Conservation (phyloP, 2,329 filamentous ascomycete species). For the Cordyceps militaris region DNA sequence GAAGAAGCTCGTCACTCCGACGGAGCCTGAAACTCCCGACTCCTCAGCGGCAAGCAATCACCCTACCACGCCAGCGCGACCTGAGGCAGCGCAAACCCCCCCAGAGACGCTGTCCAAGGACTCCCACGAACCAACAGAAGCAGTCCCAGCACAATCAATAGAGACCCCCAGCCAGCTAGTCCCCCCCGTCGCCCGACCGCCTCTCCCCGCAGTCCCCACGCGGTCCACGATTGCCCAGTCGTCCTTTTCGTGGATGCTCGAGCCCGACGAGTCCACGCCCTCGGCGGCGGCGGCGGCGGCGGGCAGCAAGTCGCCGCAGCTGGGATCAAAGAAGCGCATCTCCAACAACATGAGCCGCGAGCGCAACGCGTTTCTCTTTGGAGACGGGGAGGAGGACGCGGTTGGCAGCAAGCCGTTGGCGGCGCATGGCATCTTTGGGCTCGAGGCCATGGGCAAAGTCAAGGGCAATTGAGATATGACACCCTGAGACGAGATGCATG, state of each 20-base stretch:
- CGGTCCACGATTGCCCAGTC: constrained; percentile 65
- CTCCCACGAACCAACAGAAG: not conserved
- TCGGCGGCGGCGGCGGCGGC: constrained; percentile 14
- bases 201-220: constrained; percentile 38
- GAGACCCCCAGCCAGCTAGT: not conserved
- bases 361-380: constrained; percentile 53
- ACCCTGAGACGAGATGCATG: not conserved
- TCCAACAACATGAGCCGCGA: constrained; percentile 42
- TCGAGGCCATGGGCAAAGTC: constrained; percentile 39
- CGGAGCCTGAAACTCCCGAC: not conserved
- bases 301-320: constrained; percentile 24
- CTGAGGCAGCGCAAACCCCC: not conserved
- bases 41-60: not conserved
- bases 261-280: constrained; percentile 38
- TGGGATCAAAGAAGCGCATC: constrained; percentile 32
- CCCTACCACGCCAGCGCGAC: not conserved
- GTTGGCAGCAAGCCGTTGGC: constrained; percentile 28
- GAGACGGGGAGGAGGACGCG: constrained; percentile 35
- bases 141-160: not conserved
- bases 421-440: constrained; percentile 47
- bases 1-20: not conserved
- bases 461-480: constrained; percentile 16
- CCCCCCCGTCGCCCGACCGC: constrained; percentile 23
- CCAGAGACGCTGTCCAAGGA: not conserved
- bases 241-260: constrained; percentile 74